These are phyloP conservation scores for Diaporthe eres DNA, from an alignment of 2,329 filamentous ascomycete genomes.

Conservation along the genomic window DNA sequence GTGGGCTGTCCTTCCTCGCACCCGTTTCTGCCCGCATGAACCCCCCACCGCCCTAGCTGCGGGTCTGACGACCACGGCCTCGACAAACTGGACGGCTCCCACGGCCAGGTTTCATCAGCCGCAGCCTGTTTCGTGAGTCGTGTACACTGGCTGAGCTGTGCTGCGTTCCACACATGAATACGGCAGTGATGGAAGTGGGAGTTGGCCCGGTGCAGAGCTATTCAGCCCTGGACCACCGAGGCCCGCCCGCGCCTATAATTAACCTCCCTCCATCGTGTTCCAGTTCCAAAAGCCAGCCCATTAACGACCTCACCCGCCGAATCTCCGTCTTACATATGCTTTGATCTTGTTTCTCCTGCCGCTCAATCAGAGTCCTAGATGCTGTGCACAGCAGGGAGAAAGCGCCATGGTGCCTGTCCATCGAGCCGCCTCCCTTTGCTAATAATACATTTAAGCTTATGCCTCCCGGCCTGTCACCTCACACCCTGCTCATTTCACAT, in stretches of 20 bases:
- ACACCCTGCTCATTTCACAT: constrained; percentile 1
- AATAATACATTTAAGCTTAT: constrained; percentile 35
- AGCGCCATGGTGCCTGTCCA: not conserved
- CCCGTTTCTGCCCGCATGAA: constrained; percentile 27
- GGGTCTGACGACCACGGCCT: constrained; percentile 22
- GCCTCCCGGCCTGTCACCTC: not conserved
- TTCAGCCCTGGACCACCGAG: constrained; percentile 2
- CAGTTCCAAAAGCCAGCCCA: not conserved
- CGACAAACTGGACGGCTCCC: constrained; percentile 21
- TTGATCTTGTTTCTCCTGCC: not conserved
- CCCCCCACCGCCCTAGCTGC: constrained; percentile 20
- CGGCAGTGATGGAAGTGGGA: not conserved
- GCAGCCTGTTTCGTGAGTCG: constrained; percentile 37
- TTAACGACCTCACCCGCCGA: not conserved
- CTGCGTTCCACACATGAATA: constrained; percentile 1
- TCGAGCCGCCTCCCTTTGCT: constrained; percentile 10
- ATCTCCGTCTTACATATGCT: not conserved
- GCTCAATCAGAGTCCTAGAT: not conserved
- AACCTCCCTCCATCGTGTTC: not conserved
- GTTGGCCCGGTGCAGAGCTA: not conserved
- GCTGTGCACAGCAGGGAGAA: not conserved
- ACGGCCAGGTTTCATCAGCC: constrained; percentile 36
- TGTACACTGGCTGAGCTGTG: constrained; percentile 6
- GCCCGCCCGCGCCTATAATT: constrained; percentile 31
- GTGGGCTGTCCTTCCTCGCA: not conserved